Percentiles rank a stretch among this genome's conserved stretches.
Conservation (phyloP, 352 stramenopile species). For the Pythium rishiriense region DNA sequence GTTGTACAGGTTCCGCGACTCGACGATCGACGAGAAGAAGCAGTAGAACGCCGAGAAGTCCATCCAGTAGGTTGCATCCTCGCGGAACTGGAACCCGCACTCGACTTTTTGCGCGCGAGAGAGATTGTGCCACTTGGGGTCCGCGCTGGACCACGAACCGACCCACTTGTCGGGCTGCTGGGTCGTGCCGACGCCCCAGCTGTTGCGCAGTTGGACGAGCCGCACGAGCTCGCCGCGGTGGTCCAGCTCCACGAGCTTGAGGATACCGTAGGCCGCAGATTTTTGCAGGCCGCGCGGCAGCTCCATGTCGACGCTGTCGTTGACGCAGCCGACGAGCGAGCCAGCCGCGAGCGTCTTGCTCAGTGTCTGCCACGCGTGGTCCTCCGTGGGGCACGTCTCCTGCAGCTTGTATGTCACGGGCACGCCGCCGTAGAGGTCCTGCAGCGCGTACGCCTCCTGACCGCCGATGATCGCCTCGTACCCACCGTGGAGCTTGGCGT, state of each 20-base stretch:
- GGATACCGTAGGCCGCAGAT: conserved; percentile 71
- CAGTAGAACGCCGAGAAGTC: conserved; percentile 75
- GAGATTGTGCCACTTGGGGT: conserved; percentile 71
- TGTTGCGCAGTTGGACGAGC: conserved; percentile 80
- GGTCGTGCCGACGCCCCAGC: conserved; percentile 66
- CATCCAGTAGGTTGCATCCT: conserved; percentile 84
- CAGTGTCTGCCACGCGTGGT: conserved; percentile 56
- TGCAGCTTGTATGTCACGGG: conserved; percentile 67
- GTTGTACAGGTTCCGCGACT: conserved; percentile 86
- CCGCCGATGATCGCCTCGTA: conserved; percentile 91
- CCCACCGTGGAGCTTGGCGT: conserved; percentile 91
- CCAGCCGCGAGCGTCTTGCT: conserved; percentile 47
- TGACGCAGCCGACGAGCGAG: conserved; percentile 71
- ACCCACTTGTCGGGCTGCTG: conserved; percentile 68
- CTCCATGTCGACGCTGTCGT: conserved; percentile 64
- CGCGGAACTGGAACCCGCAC: conserved; percentile 75
- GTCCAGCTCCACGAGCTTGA: conserved; percentile 74
- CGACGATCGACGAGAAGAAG: conserved; percentile 77
- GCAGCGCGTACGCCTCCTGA: conserved; percentile 72
- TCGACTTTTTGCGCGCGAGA: conserved; percentile 76
- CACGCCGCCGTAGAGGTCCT: conserved; percentile 80
- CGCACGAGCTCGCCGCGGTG: conserved; percentile 54
- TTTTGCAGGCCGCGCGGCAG: conserved; percentile 66
- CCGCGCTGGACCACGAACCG: conserved; percentile 67
- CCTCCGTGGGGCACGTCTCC: conserved; percentile 58